Evolutionary conservation across 495 filamentous ascomycete genomes (phyloP).

Genomic region (Cairneyella variabilis): DNA sequence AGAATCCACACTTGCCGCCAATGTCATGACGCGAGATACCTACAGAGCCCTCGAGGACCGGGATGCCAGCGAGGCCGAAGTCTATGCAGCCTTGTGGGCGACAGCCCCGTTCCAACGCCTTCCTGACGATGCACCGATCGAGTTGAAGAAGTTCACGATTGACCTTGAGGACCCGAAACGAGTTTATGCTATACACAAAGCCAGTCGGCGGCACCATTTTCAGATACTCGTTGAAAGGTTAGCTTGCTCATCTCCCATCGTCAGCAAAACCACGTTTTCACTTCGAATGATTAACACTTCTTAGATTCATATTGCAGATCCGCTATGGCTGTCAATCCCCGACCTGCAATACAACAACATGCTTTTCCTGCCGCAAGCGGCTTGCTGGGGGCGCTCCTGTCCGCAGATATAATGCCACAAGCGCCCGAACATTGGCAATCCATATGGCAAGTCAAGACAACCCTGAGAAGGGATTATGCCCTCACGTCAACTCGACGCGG

Average conservation of each 20-base stretch:
- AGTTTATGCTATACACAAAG: slow-evolving; percentile 48
- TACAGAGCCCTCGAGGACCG: slow-evolving; percentile 35
- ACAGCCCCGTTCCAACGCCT: slow-evolving; percentile 46
- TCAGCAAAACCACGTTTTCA: too few relatives aligned
- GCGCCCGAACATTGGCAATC: slow-evolving; percentile 72
- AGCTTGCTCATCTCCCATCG: slow-evolving; percentile 22
- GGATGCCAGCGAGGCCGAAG: slow-evolving; percentile 18
- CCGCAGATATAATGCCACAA: slow-evolving; percentile 64
- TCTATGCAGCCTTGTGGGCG: slow-evolving; percentile 48
- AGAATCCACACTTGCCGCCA: background rate
- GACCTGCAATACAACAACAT: slow-evolving; percentile 72
- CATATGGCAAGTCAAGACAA: slow-evolving; percentile 78
- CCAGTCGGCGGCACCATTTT: slow-evolving; percentile 47
- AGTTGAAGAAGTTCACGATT: slow-evolving; percentile 44
- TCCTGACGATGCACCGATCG: slow-evolving; percentile 46
- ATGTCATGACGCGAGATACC: slow-evolving; percentile 54
- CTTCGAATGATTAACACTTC: too few relatives aligned
- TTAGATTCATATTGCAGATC: slow-evolving; percentile 79
- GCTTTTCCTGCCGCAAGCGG: slow-evolving; percentile 71
- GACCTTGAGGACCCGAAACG: slow-evolving; percentile 49
- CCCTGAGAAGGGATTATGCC: slow-evolving; percentile 70
- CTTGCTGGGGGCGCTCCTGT: slow-evolving; percentile 61
- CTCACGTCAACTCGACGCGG: slow-evolving; percentile 34
- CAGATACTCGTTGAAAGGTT: slow-evolving; percentile 52
- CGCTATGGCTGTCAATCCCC: slow-evolving; percentile 71